Evolutionary conservation across 2,329 filamentous ascomycete genomes (phyloP), one percentile per base, ranked within the genome.

Genomic region (Penicillium sp.): DNA sequence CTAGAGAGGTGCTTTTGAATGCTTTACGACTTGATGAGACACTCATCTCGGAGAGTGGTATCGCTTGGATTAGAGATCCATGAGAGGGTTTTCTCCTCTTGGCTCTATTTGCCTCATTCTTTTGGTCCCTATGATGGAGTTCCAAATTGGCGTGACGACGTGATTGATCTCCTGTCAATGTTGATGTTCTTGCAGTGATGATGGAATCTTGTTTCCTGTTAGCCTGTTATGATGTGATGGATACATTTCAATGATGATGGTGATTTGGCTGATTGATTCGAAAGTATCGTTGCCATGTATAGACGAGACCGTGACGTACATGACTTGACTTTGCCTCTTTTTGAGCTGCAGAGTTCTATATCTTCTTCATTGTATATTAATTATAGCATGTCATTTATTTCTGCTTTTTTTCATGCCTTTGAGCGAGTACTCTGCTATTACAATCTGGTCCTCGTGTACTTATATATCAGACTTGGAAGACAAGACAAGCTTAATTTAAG

Each of bases 21-120:
- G 70, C 72, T 15, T 59, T 76, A 49, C 70, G 73, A 7, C 60
- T 67, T 31, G 68, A 66, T n/a, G 67, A 69, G 48, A 57, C 59
- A 13, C 51, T 65, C 8, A 64, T 67, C 7, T 54, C 66, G 8
- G 62, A 68, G n/a, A 62, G 63, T 5, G 64, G 59, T 19, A 66
- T 74, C 13, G 58, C 68, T 31, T 70, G 70, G 68, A 62, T 74
- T 48, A 64, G 58, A 25, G 65, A 69, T 42, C 58, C 43, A 19
- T 67, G 54, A 66, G 38, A 8, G 9, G 4, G 12, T 3, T n/a
- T 27, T 6, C 7, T 10, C 25, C 39, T 42, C 21, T 31, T 23
- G 10, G 5, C 19, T 21, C 38, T 41, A 41, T 36, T 23, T 47
- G 7, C 25, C 29, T 48, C 17, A n/a, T n/a, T n/a, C 15, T 27